A percentile compares a stretch with the other conserved stretches of the same genome.
Evolutionary conservation across 352 stramenopile species (phyloP).

Genomic region (Vaucheria bursata): DNA sequence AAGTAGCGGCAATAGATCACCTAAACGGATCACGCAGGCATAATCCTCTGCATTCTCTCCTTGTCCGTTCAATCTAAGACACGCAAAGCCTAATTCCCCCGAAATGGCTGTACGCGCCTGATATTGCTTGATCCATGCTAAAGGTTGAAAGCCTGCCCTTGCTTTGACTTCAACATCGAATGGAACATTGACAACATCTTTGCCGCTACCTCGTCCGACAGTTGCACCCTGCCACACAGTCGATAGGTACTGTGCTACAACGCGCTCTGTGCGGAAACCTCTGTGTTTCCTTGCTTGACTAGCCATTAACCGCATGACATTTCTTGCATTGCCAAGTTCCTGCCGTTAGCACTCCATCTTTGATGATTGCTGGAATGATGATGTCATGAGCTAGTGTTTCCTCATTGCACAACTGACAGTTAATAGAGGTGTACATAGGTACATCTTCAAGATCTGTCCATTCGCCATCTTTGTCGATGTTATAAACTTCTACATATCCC

Average conservation of each 20-base stretch:
- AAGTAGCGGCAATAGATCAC: not conserved
- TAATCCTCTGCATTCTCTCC: not conserved
- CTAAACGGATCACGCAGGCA: not conserved
- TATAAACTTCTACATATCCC: not conserved
- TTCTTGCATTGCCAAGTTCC: not conserved
- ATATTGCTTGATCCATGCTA: not conserved
- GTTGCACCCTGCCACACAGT: not conserved
- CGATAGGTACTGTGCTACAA: not conserved
- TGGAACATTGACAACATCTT: not conserved
- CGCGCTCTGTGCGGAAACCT: not conserved
- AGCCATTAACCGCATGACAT: not conserved
- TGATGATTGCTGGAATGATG: not conserved
- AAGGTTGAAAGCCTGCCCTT: not conserved
- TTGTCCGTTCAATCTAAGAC: not conserved
- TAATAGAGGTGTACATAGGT: not conserved
- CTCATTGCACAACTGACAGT: not conserved
- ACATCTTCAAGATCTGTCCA: not conserved
- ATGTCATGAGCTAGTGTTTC: not conserved
- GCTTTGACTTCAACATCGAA: not conserved
- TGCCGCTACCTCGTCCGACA: not conserved
- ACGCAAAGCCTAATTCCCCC: not conserved
- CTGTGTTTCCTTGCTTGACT: not conserved
- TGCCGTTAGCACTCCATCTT: no score
- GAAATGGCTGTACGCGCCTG: not conserved
- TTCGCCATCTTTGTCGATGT: not conserved